Conservation (phyloP, 2,329 filamentous ascomycete genomes). For the Ophiostoma sp. region DNA sequence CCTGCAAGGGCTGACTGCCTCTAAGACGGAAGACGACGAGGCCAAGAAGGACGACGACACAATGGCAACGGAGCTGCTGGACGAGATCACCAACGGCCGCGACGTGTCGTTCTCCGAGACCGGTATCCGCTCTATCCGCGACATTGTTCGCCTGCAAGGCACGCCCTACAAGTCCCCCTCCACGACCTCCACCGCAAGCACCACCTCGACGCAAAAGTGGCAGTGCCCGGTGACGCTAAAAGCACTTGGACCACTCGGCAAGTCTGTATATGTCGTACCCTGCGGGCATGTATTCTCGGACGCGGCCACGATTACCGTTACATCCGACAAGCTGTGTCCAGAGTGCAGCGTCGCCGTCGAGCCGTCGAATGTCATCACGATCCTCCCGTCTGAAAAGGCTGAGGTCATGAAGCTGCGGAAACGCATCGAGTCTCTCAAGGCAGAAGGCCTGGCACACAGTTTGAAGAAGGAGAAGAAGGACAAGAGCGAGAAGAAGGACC, state of each 20-base stretch:
- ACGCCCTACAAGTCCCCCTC: conserved; percentile 37
- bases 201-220: conserved; percentile 51
- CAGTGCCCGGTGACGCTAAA: conserved; percentile 86
- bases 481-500: conserved; percentile 56
- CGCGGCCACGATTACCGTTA: conserved; percentile 74
- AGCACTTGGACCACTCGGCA: conserved; percentile 71
- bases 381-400: conserved; percentile 64
- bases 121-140: conserved; percentile 73
- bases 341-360: conserved; percentile 74
- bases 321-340: conserved; percentile 52
- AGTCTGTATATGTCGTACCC: conserved; percentile 83
- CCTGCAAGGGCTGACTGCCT: conserved; percentile 55
- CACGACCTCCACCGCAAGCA: not conserved
- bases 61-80: conserved; percentile 39
- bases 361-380: conserved; percentile 71
- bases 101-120: conserved; percentile 42
- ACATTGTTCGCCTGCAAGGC: conserved; percentile 83
- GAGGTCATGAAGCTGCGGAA: conserved; percentile 65
- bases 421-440: conserved; percentile 62
- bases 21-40: conserved; percentile 39
- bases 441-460: conserved; percentile 73
- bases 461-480: conserved; percentile 65
- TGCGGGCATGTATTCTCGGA: conserved; percentile 95
- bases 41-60: not conserved
- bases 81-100: conserved; percentile 32